Evolutionary conservation across 2,329 filamentous ascomycete species (phyloP).

Genomic region (Kalaharituber pfeilii): DNA sequence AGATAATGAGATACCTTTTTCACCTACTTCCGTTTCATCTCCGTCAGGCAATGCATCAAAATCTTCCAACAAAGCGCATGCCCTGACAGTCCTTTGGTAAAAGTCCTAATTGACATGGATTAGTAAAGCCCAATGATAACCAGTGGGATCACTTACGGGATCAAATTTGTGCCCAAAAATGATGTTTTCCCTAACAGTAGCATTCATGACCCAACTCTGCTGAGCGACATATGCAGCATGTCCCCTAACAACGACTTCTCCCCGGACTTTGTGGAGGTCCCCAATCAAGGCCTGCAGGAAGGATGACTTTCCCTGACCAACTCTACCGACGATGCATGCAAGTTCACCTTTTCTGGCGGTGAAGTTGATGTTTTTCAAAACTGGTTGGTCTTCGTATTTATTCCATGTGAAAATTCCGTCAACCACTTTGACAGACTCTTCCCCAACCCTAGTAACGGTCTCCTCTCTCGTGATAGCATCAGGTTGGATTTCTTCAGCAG

Average conservation of each 20-base stretch:
- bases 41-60: slow-evolving; percentile 86
- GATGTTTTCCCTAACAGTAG: slow-evolving; percentile 92
- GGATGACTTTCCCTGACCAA: slow-evolving; percentile 91
- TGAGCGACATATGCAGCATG: slow-evolving; percentile 82
- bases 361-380: slow-evolving; percentile 70
- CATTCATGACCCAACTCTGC: slow-evolving; percentile 92
- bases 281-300: slow-evolving; percentile 76
- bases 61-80: slow-evolving; percentile 79
- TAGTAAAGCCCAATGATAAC: neutral
- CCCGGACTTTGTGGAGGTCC: slow-evolving; percentile 77
- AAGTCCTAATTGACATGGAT: slow-evolving; percentile 37
- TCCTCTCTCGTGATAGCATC: slow-evolving; percentile 60
- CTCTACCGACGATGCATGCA: slow-evolving; percentile 78
- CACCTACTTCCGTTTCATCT: slow-evolving; percentile 89
- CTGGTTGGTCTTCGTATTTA: slow-evolving; percentile 37
- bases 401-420: slow-evolving; percentile 93
- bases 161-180: slow-evolving; percentile 91
- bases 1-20: slow-evolving; percentile 87
- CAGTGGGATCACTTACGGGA: slow-evolving; percentile 29
- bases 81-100: slow-evolving; percentile 81
- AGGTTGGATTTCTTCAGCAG: slow-evolving; percentile 72
- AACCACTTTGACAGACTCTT: slow-evolving; percentile 68
- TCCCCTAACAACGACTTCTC: slow-evolving; percentile 66
- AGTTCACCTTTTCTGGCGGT: slow-evolving; percentile 82
- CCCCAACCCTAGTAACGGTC: slow-evolving; percentile 56